Evolutionary conservation across 2,329 filamentous ascomycete species (phyloP).

Genomic region (Trichophyton mentagrophytes): DNA sequence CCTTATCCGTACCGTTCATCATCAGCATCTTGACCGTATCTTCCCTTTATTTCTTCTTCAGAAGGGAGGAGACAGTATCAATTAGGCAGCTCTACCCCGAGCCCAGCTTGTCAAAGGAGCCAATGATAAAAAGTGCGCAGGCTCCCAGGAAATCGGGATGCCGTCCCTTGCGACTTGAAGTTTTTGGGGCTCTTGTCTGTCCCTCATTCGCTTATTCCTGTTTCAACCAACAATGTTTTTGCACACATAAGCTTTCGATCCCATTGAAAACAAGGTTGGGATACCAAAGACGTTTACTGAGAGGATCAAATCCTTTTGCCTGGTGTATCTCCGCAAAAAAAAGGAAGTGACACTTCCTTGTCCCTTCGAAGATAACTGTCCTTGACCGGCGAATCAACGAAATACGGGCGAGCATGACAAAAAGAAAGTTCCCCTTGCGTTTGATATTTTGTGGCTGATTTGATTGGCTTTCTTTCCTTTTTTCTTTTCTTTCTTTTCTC

Average conservation of each 20-base stretch:
- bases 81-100: slow-evolving; percentile 1
- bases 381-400: slow-evolving; percentile 2
- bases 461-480: background rate
- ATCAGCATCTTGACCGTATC: background rate
- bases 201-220: background rate
- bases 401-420: background rate
- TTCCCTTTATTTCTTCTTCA: too few species aligned
- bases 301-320: background rate
- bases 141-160: background rate
- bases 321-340: background rate
- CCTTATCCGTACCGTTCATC: background rate
- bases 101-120: background rate
- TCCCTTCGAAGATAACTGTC: background rate
- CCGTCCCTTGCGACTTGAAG: background rate
- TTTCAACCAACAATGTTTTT: background rate
- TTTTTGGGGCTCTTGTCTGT: background rate
- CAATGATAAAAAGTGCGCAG: background rate
- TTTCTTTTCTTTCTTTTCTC: background rate
- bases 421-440: background rate
- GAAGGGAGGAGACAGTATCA: background rate
- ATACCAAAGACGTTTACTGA: background rate
- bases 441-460: background rate
- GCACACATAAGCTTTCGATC: background rate
- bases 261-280: background rate
- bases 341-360: background rate